Evolutionary conservation across 192 early-diverging fungal species (phyloP), one percentile per base, ranked within the genome.

Genomic region (Coemansia sp.): DNA sequence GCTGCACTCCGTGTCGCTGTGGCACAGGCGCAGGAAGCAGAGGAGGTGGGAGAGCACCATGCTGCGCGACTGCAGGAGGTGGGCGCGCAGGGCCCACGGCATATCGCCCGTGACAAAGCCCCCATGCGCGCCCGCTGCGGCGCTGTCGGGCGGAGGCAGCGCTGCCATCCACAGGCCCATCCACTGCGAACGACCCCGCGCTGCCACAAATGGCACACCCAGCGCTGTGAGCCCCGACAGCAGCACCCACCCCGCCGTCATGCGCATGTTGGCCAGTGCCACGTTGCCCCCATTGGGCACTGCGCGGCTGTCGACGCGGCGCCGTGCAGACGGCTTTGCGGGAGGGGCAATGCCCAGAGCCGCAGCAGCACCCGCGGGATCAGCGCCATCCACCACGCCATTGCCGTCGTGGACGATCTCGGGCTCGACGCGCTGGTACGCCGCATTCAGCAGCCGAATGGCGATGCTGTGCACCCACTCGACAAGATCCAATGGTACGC

Each of bases 381-480:
- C 78, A 10, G 44, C 63, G 1, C 53, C 41, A 29, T 64, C 48
- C 16, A 46, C 37, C 19, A 9, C 41, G 13, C 39, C 42, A 31
- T 10, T 27, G 2, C 41, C 29, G 24, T 14, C 45, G 17, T 51
- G 27, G 3, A 70, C 59, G 16, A 70, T 50, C 27, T 59, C 67
- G 16, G 78, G 72, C 14, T 74, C 78, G 1, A 34, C 39, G 21
- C 66, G 70, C 14, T 53, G 61, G 24, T 81, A 77, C 33, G 70
- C 85, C 40, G 75, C 77, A 63, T 91, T 89, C 19, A 97, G 78
- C 24, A 97, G 68, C 63, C 93, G 90, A 14, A 84, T 87, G 10
- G 92, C 85, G 8, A 97, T 75, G 1, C 89, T 86, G 60, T 94
- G 93, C 11, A 94, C 87, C 68, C 90, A 87, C 21, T 92, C 92